Base-by-base conservation (phyloP, 2,329 filamentous ascomycete genomes). In the Penicillium paneum region DNA sequence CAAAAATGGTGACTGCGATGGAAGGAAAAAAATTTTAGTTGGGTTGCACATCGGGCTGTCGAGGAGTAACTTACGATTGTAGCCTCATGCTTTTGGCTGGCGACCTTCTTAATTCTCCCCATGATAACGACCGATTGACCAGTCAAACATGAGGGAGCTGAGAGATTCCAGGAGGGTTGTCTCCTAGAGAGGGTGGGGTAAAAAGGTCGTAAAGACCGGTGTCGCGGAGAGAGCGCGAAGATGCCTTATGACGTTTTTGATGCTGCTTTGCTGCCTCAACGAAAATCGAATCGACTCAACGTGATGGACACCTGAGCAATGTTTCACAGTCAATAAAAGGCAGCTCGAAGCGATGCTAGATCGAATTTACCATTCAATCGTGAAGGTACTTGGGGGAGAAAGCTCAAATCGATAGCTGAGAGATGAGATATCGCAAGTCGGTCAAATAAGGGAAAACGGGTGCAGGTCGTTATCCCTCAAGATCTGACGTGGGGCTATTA, bases 1-100 rank as follows among this genome's bases (percentile, higher is more conserved):
- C 62, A 97, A 83, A 81, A 89, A 96, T 63, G 91, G 88, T 73
- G 94, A 96, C 90, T 97, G 64, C 44, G 61, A 31, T 42, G 58
- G 48, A 35, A 58, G 51, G 55, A 60, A 61, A 66, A 61, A 61
- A 49, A 45, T 58, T 59, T 70, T 60, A 66, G 64, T 55, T 53
- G 50, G 51, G 32, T 47, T 54, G 50, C 49, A 39, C 36, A 51
- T 51, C 41, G 52, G 52, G 53, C 55, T 38, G 52, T 52, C 56
- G 39, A 34, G 42, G 41, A 42, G 52, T 58, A 46, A 72, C 76
- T 70, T 70, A 79, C 77, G 64, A 79, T 71, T 61, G 77, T 79
- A 67, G 76, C 76, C 68, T 79, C 78, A 68, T 80, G 78, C 65
- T 79, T 80, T 57, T 76, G 74, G 65, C 76, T 75, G 54, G 78